Percentiles rank a stretch among this genome's conserved stretches.
phyloP scores from a whole-genome alignment of 805 yeast species.

The Ogataea neopini region DNA sequence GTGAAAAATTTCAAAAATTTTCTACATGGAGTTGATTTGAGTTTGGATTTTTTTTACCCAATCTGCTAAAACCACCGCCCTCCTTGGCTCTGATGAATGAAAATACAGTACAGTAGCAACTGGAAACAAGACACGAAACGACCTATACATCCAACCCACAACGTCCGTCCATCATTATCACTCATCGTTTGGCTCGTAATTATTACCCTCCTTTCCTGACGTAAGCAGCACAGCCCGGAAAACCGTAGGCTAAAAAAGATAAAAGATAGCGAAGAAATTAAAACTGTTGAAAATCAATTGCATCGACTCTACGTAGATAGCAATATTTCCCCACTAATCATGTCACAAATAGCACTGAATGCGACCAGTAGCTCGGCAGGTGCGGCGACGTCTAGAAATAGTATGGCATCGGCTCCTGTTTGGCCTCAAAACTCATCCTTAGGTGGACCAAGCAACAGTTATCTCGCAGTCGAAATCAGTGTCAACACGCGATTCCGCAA shows the following conservation, averaged over 20 bases:
- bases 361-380: constrained; percentile 10
- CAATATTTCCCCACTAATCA: neutral
- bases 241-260: constrained; percentile 2
- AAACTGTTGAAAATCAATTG: neutral
- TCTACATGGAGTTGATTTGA: no score
- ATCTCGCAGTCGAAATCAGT: constrained; percentile 16
- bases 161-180: neutral
- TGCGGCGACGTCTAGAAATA: neutral
- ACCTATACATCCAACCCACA: no score
- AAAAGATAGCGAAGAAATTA: constrained; percentile 4
- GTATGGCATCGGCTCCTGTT: neutral
- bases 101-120: no score
- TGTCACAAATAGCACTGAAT: constrained; percentile 20
- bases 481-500: constrained; percentile 22
- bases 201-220: neutral
- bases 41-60: no score
- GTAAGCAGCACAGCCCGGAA: neutral
- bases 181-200: neutral
- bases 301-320: neutral
- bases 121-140: no score
- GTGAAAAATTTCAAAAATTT: neutral
- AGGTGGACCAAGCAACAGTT: constrained; percentile 5
- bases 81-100: no score
- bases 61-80: no score
- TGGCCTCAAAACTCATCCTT: constrained; percentile 5